These are phyloP conservation scores for Aspergillus sp. DNA, from an alignment of 2,329 filamentous ascomycete species.

Conservation along the genomic window DNA sequence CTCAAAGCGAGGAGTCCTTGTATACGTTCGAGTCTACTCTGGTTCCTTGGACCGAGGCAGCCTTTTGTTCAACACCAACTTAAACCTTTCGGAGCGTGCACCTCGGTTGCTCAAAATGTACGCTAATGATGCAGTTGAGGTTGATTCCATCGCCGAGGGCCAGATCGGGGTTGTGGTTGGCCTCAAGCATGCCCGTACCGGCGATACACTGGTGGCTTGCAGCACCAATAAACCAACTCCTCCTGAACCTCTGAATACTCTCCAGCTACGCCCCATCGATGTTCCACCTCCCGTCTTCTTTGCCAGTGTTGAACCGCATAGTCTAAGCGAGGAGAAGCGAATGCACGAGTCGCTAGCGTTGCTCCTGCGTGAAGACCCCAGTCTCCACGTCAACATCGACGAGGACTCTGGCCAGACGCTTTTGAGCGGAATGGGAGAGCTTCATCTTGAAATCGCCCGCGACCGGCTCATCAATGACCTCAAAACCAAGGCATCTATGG, in stretches of 20 bases:
- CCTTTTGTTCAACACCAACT: constrained; percentile 81
- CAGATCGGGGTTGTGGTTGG: constrained; percentile 94
- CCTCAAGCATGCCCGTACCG: constrained; percentile 86
- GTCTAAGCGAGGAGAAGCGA: constrained; percentile 74
- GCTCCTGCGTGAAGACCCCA: constrained; percentile 87
- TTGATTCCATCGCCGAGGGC: constrained; percentile 75
- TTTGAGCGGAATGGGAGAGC: constrained; percentile 91
- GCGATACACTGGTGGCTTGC: constrained; percentile 84
- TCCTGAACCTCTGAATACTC: constrained; percentile 65
- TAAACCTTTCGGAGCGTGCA: constrained; percentile 74
- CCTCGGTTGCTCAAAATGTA: constrained; percentile 86
- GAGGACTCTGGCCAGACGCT: constrained; percentile 92
- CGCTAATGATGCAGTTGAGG: constrained; percentile 80
- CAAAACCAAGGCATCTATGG: constrained; percentile 81
- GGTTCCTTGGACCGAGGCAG: constrained; percentile 74
- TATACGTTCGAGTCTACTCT: constrained; percentile 90
- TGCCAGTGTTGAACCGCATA: constrained; percentile 82
- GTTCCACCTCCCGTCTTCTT: constrained; percentile 96
- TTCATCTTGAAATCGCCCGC: constrained; percentile 90
- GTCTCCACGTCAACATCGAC: constrained; percentile 78
- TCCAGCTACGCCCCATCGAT: constrained; percentile 83
- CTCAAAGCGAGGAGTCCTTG: constrained; percentile 77
- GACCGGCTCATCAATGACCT: constrained; percentile 86
- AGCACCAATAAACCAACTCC: constrained; percentile 63
- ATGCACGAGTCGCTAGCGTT: constrained; percentile 74